Evolutionary conservation across 2,329 filamentous ascomycete genomes (phyloP).

Genomic region (Alternaria triticimaculans): DNA sequence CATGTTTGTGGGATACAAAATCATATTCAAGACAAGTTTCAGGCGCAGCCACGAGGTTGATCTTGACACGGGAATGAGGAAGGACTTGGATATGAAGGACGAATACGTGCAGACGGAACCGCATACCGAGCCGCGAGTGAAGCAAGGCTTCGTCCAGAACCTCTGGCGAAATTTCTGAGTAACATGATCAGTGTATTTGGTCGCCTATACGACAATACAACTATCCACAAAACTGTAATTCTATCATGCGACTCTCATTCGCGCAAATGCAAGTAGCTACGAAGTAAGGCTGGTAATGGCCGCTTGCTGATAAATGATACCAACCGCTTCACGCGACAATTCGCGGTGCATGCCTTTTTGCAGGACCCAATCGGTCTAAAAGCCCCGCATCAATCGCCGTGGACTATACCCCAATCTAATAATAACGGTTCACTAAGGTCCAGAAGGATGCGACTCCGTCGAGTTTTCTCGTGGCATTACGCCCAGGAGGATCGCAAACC

Average conservation of each 20-base stretch:
- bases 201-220: background rate
- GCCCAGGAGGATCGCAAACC: background rate
- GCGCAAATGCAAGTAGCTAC: background rate
- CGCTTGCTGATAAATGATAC: background rate
- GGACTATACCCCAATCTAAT: background rate
- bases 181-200: background rate
- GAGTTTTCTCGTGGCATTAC: background rate
- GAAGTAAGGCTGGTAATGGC: background rate
- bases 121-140: constrained; percentile 4
- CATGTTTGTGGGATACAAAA: constrained; percentile 57
- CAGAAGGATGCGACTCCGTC: background rate
- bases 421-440: background rate
- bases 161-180: constrained; percentile 17
- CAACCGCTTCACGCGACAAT: background rate
- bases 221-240: background rate
- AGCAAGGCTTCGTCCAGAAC: constrained; percentile 16
- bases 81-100: constrained; percentile 44
- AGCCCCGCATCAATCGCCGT: background rate
- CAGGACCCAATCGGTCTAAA: background rate
- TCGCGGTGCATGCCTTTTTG: background rate
- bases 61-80: constrained; percentile 47
- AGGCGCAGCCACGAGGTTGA: constrained; percentile 48
- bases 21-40: constrained; percentile 49
- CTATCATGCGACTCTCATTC: background rate
- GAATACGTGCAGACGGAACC: constrained; percentile 12